phyloP scores from a whole-genome alignment of 768 basidiomycete species.

The Lanmaoa pseudosensibilis region DNA sequence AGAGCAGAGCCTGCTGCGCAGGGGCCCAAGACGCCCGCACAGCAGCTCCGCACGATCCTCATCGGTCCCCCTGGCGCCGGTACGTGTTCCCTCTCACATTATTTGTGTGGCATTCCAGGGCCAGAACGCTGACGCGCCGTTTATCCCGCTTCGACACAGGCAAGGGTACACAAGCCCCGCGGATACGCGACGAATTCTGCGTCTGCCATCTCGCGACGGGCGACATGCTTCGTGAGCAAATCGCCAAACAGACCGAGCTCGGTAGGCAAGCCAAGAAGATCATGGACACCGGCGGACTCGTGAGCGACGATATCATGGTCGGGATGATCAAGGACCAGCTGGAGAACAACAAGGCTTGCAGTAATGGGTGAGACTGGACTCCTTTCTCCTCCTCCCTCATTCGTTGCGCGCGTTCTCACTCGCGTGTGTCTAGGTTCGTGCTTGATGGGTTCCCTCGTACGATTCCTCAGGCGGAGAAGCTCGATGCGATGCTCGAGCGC shows the following conservation, averaged over 20 bases:
- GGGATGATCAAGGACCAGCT: constrained; percentile 96
- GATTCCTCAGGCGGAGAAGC: constrained; percentile 93
- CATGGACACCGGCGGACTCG: constrained; percentile 95
- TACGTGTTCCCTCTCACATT: constrained; percentile 37
- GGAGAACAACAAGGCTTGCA: constrained; percentile 88
- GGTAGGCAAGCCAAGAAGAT: constrained; percentile 95
- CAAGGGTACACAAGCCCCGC: constrained; percentile 97
- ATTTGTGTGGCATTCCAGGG: no score
- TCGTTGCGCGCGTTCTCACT: neutral
- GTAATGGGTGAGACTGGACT: constrained; percentile 77
- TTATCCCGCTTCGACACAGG: constrained; percentile 48
- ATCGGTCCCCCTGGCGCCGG: constrained; percentile 97
- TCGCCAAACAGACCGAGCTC: constrained; percentile 79
- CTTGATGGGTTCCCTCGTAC: constrained; percentile 99
- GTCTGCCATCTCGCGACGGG: constrained; percentile 98
- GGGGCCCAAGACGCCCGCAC: constrained; percentile 58
- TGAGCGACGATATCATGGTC: constrained; percentile 96
- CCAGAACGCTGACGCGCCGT: neutral
- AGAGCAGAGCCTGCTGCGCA: constrained; percentile 52
- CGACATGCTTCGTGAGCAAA: constrained; percentile 97
- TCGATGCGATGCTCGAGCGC: constrained; percentile 82
- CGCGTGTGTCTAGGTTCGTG: constrained; percentile 68
- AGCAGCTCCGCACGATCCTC: constrained; percentile 87
- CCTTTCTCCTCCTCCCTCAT: no score
- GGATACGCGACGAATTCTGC: constrained; percentile 89